phyloP scores from a whole-genome alignment of 257 asterid genomes.

The Fraxinus quadrangulata region DNA sequence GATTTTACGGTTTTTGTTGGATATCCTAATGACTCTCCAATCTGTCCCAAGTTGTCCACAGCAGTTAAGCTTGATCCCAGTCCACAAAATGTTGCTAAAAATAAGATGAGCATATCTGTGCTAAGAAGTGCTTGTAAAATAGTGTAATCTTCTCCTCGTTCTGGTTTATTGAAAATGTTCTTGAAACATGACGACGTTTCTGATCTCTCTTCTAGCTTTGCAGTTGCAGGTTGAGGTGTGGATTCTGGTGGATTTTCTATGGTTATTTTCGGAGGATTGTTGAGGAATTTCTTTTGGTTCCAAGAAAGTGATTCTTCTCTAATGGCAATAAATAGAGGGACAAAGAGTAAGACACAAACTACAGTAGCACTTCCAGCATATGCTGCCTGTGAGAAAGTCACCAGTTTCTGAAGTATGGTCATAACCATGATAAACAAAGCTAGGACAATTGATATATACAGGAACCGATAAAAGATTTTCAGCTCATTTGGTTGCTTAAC shows the following conservation, averaged over 20 bases:
- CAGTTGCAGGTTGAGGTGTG: not conserved
- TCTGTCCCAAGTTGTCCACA: conserved; percentile 76
- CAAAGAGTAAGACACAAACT: conserved; percentile 53
- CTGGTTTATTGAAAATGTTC: conserved; percentile 53
- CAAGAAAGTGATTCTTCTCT: conserved; percentile 51
- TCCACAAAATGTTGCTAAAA: conserved; percentile 72
- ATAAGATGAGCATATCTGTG: conserved; percentile 56
- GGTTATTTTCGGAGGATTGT: conserved; percentile 26
- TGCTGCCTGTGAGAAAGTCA: conserved; percentile 51
- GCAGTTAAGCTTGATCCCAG: conserved; percentile 76
- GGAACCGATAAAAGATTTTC: conserved; percentile 52
- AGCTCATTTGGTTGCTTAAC: conserved; percentile 49
- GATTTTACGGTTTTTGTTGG: conserved; percentile 63
- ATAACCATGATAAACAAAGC: conserved; percentile 75
- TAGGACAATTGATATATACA: conserved; percentile 49
- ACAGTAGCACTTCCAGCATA: conserved; percentile 71
- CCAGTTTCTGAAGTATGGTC: conserved; percentile 53
- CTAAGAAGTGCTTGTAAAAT: conserved; percentile 72
- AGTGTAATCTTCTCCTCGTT: conserved; percentile 73
- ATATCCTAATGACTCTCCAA: conserved; percentile 73
- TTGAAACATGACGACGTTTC: conserved; percentile 28
- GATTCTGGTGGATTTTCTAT: conserved; percentile 16
- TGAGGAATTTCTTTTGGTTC: conserved; percentile 24
- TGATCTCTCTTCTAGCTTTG: not conserved
- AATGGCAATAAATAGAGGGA: conserved; percentile 59